Conservation (phyloP, 2,329 filamentous ascomycete species). For the Phoma sp. region DNA sequence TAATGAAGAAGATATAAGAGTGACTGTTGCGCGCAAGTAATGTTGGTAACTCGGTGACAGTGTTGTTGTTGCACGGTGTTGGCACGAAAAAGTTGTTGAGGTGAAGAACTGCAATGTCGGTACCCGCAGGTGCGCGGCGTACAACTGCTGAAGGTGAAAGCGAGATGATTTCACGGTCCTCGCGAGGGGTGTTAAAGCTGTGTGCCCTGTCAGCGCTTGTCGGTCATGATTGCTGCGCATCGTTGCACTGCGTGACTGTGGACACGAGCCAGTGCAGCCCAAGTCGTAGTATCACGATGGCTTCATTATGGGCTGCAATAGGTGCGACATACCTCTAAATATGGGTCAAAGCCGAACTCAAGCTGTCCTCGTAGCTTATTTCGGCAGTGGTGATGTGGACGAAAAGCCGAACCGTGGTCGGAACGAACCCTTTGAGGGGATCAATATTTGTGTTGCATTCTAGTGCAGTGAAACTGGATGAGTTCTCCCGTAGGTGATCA, state of each 20-base stretch:
- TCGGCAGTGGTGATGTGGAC: slow-evolving; percentile 1
- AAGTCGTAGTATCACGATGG: neutral
- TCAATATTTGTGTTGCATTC: neutral
- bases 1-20: neutral
- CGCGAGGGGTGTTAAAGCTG: neutral
- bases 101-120: neutral
- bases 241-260: slow-evolving; percentile 10
- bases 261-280: neutral
- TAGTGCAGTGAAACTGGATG: neutral
- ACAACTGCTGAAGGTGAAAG: neutral
- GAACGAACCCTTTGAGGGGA: neutral
- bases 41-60: neutral
- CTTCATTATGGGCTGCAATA: neutral
- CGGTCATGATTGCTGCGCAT: neutral
- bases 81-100: neutral
- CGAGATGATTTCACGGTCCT: neutral
- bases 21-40: too few species aligned
- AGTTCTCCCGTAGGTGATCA: too few species aligned
- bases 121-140: neutral
- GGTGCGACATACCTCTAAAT: neutral
- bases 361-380: neutral
- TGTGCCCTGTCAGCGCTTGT: neutral
- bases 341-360: neutral
- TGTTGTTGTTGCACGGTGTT: neutral
- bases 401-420: neutral